These are phyloP conservation scores for Chlamydomonas applanata DNA, from an alignment of 139 green algal species.

Conservation along the genomic window DNA sequence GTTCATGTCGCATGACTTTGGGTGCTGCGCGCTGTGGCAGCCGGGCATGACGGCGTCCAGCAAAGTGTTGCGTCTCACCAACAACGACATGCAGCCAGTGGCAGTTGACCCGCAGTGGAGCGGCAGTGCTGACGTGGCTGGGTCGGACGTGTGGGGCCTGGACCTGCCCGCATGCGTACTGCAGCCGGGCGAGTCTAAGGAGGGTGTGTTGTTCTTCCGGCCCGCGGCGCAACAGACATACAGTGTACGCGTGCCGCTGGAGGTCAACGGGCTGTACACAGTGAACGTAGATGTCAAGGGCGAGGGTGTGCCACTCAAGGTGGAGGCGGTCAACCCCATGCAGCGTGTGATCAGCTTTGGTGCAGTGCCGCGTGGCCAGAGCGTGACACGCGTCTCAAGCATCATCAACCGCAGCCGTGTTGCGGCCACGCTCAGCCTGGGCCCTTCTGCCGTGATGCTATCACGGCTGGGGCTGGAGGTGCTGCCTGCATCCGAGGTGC, in stretches of 20 bases:
- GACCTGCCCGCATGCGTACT: constrained; percentile 49
- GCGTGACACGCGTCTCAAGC: constrained; percentile 32
- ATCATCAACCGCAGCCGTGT: constrained; percentile 62
- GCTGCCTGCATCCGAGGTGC: constrained; percentile 35
- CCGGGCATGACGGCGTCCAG: constrained; percentile 51
- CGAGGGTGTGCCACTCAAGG: constrained; percentile 55
- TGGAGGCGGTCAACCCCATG: constrained; percentile 63
- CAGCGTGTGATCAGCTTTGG: constrained; percentile 63
- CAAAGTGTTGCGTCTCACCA: constrained; percentile 49
- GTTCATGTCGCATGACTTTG: constrained; percentile 68
- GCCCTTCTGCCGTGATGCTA: constrained; percentile 29
- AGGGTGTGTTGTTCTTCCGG: constrained; percentile 59
- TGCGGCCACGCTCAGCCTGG: constrained; percentile 40
- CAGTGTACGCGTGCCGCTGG: constrained; percentile 46
- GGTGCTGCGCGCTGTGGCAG: constrained; percentile 52
- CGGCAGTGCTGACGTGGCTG: constrained; percentile 12
- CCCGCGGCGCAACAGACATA: constrained; percentile 39
- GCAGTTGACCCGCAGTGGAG: constrained; percentile 34
- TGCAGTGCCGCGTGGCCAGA: constrained; percentile 17
- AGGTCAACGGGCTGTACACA: constrained; percentile 77
- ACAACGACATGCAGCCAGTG: constrained; percentile 68
- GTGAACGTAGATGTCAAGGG: constrained; percentile 56
- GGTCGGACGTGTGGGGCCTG: constrained; percentile 20
- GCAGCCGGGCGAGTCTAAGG: constrained; percentile 44
- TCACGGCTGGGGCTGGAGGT: constrained; percentile 43